Evolutionary conservation across 2,329 filamentous ascomycete genomes (phyloP), one percentile per base, ranked within the genome.

Genomic region (Nemania serpens): DNA sequence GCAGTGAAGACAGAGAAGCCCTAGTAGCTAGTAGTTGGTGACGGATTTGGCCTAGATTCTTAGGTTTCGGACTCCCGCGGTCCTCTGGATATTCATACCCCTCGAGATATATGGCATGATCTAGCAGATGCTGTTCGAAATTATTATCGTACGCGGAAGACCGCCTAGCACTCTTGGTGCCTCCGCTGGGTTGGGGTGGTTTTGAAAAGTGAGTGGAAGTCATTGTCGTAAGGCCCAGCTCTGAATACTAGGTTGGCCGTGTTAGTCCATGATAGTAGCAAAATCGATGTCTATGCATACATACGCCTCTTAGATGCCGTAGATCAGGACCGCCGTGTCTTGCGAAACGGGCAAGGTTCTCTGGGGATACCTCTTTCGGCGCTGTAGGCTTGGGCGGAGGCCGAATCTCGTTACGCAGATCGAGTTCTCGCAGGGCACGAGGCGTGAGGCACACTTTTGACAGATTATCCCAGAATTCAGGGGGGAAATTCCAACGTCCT

Each of bases 311-410:
- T 56, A 76, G 61, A 67, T 75, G 69, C 34, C 61, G 63, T 47
- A 77, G 68, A 65, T 75, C 73, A 64, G 72, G 74, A 49, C 74
- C 74, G 43, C 74, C 73, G 55, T 63, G 67, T 69, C 70, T 70
- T 43, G 73, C 70, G 65, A 74, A 72, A 45, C 59, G 67, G 56
- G 43, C 58, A 61, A 63, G 55, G 59, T 63, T 65, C 36, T 29
- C 20, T 10, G 42, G 33, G 17, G 22, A 25, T 50, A 37, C 18
- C 5, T n/a, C 36, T 33, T 36, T 37, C 13, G 37, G 15, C 17
- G 29, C 22, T 20, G 22, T 18, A 5, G 55, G 55, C 9, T 36
- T 22, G 22, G 49, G 11, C 1, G 49, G 13, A 5, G 37, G 43
- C 45, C 29, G 48, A 25, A 54, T 50, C 18, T 15, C 22, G 55